phyloP scores from a whole-genome alignment of 169 alveolate species.

The Perkinsus olseni region DNA sequence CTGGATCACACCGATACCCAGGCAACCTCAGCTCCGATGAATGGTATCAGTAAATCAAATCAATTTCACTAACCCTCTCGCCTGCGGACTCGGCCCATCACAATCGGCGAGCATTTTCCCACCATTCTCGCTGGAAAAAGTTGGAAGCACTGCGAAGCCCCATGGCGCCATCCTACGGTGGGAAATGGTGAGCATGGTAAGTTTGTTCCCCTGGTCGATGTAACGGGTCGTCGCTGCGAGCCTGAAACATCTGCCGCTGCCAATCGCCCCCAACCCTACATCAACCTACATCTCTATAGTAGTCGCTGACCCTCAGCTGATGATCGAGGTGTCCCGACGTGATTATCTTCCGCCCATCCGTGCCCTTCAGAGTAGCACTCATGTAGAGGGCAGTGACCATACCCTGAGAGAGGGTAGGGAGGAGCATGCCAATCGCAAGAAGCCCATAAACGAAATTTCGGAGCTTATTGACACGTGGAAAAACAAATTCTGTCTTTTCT shows the following conservation, averaged over 20 bases:
- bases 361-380: not conserved
- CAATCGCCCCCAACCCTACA: not conserved
- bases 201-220: not conserved
- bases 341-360: not conserved
- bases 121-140: no score
- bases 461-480: no score
- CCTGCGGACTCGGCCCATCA: no score
- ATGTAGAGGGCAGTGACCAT: not conserved
- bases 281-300: not conserved
- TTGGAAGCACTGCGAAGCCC: no score
- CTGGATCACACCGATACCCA: not conserved
- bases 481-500: no score
- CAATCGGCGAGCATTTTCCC: no score
- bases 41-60: no score
- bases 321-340: not conserved
- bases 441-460: no score
- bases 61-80: no score
- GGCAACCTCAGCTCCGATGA: not conserved
- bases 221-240: not conserved
- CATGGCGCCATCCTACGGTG: no score
- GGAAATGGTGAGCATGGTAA: not conserved
- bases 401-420: not conserved
- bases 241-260: not conserved
- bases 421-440: no score
- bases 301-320: not conserved